These are phyloP conservation scores for Aaosphaeria pasadenensis DNA, from an alignment of 2,329 filamentous ascomycete species.

Conservation along the genomic window DNA sequence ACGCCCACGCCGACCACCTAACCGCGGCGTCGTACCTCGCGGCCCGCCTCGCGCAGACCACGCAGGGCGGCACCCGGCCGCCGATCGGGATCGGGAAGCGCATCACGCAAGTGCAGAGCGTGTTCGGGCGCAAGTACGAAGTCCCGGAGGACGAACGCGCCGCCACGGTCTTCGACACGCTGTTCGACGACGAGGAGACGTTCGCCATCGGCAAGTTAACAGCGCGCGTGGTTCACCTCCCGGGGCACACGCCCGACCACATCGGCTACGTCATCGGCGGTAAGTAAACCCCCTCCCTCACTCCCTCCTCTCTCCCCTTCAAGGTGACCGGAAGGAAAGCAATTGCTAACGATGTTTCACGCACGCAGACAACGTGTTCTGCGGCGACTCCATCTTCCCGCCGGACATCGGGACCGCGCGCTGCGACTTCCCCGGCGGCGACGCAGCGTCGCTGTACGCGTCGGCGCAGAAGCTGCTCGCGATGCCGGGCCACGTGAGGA, in stretches of 20 bases:
- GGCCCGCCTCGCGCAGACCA: slow-evolving; percentile 14
- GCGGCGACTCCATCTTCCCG: slow-evolving; percentile 36
- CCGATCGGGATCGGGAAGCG: slow-evolving; percentile 55
- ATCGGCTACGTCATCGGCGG: slow-evolving; percentile 55
- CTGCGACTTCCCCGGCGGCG: slow-evolving; percentile 36
- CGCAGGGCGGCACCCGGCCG: slow-evolving; percentile 39
- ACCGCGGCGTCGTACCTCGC: slow-evolving; percentile 60
- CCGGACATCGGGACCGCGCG: slow-evolving; percentile 32
- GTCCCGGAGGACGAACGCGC: slow-evolving; percentile 43
- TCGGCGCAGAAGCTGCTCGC: slow-evolving; percentile 25
- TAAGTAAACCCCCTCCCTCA: slow-evolving; percentile 4
- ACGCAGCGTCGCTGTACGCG: slow-evolving; percentile 19
- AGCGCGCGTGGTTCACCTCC: slow-evolving; percentile 52
- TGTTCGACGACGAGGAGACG: slow-evolving; percentile 53
- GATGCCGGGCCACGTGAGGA: slow-evolving; percentile 23
- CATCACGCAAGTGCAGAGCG: slow-evolving; percentile 51
- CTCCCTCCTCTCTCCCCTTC: no score
- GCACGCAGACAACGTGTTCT: slow-evolving; percentile 28
- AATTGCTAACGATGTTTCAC: not conserved
- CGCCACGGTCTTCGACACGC: slow-evolving; percentile 49
- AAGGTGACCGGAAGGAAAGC: no score
- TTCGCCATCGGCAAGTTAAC: slow-evolving; percentile 51
- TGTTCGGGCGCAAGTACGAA: slow-evolving; percentile 51
- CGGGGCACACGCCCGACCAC: slow-evolving; percentile 61
- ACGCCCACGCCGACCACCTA: slow-evolving; percentile 60